A percentile compares a stretch with the other conserved stretches of the same genome.
Conservation (phyloP, 2,329 filamentous ascomycete species). For the Coleophoma crateriformis region DNA sequence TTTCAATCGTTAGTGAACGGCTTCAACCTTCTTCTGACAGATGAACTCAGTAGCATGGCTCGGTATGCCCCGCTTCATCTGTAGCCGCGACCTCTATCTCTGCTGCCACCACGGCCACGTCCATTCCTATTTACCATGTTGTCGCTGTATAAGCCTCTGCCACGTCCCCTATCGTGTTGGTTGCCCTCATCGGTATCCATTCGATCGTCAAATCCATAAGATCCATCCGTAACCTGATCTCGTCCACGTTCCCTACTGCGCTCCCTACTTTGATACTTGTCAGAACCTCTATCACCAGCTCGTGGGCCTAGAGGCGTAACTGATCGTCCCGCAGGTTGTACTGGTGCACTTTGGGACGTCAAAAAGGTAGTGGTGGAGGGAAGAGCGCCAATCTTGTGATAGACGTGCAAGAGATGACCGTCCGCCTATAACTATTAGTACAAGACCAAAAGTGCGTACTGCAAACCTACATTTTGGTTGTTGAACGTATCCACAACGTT, state of each 20-base stretch:
- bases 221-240: constrained; percentile 26
- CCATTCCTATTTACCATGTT: constrained; percentile 17
- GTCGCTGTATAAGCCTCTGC: constrained; percentile 26
- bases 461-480: constrained; percentile 61
- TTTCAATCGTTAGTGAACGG: no score
- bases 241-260: constrained; percentile 15
- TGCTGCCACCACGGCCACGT: constrained; percentile 12
- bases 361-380: constrained; percentile 9
- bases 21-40: no score
- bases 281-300: constrained; percentile 17
- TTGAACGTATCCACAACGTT: constrained; percentile 72
- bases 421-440: constrained; percentile 52
- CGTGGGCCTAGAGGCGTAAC: constrained; percentile 22
- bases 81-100: constrained; percentile 15
- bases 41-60: no score
- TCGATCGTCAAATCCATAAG: constrained; percentile 27
- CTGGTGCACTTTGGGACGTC: constrained; percentile 2
- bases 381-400: constrained; percentile 49
- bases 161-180: constrained; percentile 6
- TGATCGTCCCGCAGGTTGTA: constrained; percentile 5
- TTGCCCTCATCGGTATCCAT: constrained; percentile 26
- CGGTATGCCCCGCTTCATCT: constrained; percentile 11
- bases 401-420: constrained; percentile 68
- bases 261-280: constrained; percentile 17
- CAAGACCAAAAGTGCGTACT: neutral